A percentile compares a stretch with the other conserved stretches of the same genome.
Conservation (phyloP, 805 yeast species). For the Phaffomyces thermotolerans region DNA sequence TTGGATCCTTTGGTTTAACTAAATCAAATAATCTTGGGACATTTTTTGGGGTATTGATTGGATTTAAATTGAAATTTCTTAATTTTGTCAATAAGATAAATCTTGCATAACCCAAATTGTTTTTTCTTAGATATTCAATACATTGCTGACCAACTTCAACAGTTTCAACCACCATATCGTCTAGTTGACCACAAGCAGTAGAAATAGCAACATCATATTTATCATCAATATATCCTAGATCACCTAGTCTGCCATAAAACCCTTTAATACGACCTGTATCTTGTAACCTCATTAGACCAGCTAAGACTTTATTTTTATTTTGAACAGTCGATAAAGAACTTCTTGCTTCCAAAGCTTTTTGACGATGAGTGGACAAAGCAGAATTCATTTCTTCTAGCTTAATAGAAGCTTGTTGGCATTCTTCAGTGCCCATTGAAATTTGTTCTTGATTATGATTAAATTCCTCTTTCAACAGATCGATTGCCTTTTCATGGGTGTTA, state of each 20-base stretch:
- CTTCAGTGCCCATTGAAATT: conserved; percentile 49
- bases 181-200: conserved; percentile 87
- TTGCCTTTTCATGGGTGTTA: conserved; percentile 40
- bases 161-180: conserved; percentile 87
- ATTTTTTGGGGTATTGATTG: conserved; percentile 63
- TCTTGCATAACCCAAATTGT: conserved; percentile 81
- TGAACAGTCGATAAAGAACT: conserved; percentile 48
- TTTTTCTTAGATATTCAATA: conserved; percentile 75
- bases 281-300: conserved; percentile 60
- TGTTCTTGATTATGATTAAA: conserved; percentile 44
- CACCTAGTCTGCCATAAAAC: conserved; percentile 86
- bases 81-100: conserved; percentile 77
- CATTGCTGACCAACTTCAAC: conserved; percentile 67
- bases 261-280: conserved; percentile 80
- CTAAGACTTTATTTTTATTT: conserved; percentile 66
- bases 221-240: conserved; percentile 84
- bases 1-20: conserved; percentile 56
- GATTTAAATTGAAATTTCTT: conserved; percentile 49
- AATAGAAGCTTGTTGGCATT: conserved; percentile 40
- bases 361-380: conserved; percentile 47
- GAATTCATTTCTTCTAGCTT: conserved; percentile 48
- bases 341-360: conserved; percentile 59
- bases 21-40: conserved; percentile 83
- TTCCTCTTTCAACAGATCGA: conserved; percentile 40
- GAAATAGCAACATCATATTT: conserved; percentile 89